Conservation (phyloP, 2,329 filamentous ascomycete genomes). For the Fusarium chlamydosporum region DNA sequence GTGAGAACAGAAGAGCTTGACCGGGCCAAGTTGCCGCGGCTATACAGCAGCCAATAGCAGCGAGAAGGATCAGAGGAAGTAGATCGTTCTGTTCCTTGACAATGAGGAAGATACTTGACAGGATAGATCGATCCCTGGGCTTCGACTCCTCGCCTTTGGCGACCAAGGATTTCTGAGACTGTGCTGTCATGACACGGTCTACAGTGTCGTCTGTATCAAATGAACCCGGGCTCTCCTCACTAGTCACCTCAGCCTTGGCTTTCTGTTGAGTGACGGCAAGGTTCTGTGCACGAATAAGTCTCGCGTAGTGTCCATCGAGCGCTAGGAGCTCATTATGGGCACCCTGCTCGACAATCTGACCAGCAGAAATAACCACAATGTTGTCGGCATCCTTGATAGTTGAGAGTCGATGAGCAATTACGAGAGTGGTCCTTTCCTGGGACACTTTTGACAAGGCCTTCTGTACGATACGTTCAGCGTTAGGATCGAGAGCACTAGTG, state of each 20-base stretch:
- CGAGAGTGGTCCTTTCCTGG: constrained; percentile 69
- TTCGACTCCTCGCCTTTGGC: not conserved
- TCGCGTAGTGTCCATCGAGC: constrained; percentile 33
- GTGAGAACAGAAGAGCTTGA: constrained; percentile 53
- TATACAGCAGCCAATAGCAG: constrained; percentile 5
- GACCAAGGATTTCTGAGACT: constrained; percentile 12
- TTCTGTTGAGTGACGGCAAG: constrained; percentile 1
- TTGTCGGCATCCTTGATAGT: constrained; percentile 51
- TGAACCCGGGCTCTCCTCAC: not conserved
- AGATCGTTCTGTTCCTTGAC: constrained; percentile 33
- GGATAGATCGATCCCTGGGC: constrained; percentile 8
- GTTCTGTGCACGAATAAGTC: constrained; percentile 44
- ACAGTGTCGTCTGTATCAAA: constrained; percentile 1
- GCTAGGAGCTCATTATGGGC: constrained; percentile 40
- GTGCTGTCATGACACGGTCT: constrained; percentile 12
- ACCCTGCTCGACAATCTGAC: constrained; percentile 45
- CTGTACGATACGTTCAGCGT: constrained; percentile 64
- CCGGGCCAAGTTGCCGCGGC: constrained; percentile 52
- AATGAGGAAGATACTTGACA: constrained; percentile 30
- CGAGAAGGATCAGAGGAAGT: constrained; percentile 11
- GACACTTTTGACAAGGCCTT: constrained; percentile 66
- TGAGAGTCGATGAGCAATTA: constrained; percentile 70
- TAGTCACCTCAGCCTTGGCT: not conserved
- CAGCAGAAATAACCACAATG: constrained; percentile 45
- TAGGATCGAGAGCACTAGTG: constrained; percentile 66